Conservation (phyloP, 176 grass and related monocot species). For the barley (Hordeum vulgare) region DNA sequence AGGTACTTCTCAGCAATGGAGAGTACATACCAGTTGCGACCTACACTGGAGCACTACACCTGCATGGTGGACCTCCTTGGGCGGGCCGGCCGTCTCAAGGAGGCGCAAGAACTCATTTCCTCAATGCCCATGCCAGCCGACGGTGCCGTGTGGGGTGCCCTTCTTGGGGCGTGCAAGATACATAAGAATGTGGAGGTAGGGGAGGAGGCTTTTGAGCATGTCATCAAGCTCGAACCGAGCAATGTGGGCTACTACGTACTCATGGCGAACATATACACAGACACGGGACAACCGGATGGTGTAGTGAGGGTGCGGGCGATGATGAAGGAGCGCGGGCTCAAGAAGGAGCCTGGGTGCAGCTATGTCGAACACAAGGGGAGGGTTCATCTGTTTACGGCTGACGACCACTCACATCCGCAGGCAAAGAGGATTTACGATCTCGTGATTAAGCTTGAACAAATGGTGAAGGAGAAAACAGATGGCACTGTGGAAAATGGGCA, state of each 20-base stretch:
- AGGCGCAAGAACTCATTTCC: slow-evolving; percentile 46
- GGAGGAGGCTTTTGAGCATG: slow-evolving; percentile 38
- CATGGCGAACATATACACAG: slow-evolving; percentile 63
- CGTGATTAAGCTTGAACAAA: slow-evolving; percentile 36
- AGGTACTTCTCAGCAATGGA: slow-evolving; percentile 50
- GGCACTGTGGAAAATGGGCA: neutral
- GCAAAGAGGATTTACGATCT: slow-evolving; percentile 54
- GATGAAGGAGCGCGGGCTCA: slow-evolving; percentile 55
- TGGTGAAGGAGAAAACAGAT: slow-evolving; percentile 27
- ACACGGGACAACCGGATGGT: slow-evolving; percentile 24
- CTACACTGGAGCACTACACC: slow-evolving; percentile 45
- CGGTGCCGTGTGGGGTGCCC: slow-evolving; percentile 57
- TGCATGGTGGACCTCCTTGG: slow-evolving; percentile 80
- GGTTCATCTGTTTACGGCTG: slow-evolving; percentile 74
- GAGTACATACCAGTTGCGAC: slow-evolving; percentile 17
- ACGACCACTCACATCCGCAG: slow-evolving; percentile 62
- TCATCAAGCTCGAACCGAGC: slow-evolving; percentile 41
- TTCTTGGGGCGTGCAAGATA: slow-evolving; percentile 76
- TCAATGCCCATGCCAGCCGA: slow-evolving; percentile 56
- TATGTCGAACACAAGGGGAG: slow-evolving; percentile 47
- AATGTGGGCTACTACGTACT: slow-evolving; percentile 70
- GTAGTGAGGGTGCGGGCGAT: slow-evolving; percentile 40
- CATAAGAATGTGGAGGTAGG: slow-evolving; percentile 51
- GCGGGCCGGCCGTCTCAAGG: slow-evolving; percentile 36
- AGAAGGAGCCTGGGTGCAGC: slow-evolving; percentile 73